Conservation (phyloP, 179 eudicot species). For the Carnegiea gigantea region DNA sequence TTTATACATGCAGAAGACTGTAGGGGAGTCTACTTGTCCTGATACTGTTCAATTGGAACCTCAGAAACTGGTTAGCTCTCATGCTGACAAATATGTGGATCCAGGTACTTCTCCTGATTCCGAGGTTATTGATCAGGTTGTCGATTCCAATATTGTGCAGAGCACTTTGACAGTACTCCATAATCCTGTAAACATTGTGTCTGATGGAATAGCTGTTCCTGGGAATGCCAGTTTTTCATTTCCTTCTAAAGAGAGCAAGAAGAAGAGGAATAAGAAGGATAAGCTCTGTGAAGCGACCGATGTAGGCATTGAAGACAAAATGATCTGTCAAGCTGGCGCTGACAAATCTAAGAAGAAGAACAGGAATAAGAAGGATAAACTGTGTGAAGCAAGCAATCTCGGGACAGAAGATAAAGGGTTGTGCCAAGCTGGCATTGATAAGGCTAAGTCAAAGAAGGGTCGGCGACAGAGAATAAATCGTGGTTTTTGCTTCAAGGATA, state of each 20-base stretch:
- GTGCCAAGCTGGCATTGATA: constrained; percentile 30
- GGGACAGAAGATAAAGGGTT: constrained; percentile 32
- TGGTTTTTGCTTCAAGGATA: constrained; percentile 30
- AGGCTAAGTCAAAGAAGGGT: constrained; percentile 29
- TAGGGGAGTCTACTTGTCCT: constrained; percentile 25
- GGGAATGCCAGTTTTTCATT: constrained; percentile 28
- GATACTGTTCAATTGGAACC: constrained; percentile 30
- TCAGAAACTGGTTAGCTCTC: constrained; percentile 28
- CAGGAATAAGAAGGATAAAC: constrained; percentile 44
- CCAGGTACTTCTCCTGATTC: constrained; percentile 94
- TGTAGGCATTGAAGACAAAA: constrained; percentile 32
- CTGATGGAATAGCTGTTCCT: constrained; percentile 37
- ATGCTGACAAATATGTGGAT: constrained; percentile 47
- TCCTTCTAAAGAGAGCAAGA: constrained; percentile 32
- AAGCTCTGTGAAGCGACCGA: constrained; percentile 24
- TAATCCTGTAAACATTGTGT: constrained; percentile 31
- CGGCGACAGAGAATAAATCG: constrained; percentile 31
- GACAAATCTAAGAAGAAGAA: constrained; percentile 37
- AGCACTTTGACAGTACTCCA: constrained; percentile 36
- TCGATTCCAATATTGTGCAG: constrained; percentile 41
- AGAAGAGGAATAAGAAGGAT: constrained; percentile 47
- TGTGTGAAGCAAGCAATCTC: constrained; percentile 22
- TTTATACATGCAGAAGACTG: constrained; percentile 19
- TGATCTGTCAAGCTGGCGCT: constrained; percentile 28
- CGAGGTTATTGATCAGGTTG: constrained; percentile 70